Percentiles rank a stretch among this genome's conserved stretches.
phyloP scores from a whole-genome alignment of 2,329 filamentous ascomycete genomes.

The Pyrenophora graminea region DNA sequence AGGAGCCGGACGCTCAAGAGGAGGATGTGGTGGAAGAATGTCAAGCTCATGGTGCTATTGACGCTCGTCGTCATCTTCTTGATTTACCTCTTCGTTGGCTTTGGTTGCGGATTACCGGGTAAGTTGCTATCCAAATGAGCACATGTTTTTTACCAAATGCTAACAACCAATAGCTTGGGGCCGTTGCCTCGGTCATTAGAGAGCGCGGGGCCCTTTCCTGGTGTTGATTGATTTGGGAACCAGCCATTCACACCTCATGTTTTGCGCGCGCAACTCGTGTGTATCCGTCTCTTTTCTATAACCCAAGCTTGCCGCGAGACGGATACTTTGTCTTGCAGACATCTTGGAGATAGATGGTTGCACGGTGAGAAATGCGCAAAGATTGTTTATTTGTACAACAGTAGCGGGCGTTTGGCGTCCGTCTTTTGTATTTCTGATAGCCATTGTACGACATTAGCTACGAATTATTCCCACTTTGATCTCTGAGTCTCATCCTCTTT shows the following conservation, averaged over 20 bases:
- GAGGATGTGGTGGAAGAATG: slow-evolving; percentile 99
- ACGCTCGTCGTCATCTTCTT: slow-evolving; percentile 73
- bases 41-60: slow-evolving; percentile 86
- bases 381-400: slow-evolving; percentile 1
- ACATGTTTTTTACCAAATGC: slow-evolving; percentile 1
- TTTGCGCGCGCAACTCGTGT: too few species aligned
- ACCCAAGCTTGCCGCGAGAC: too few species aligned
- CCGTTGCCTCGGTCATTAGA: slow-evolving; percentile 40
- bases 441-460: slow-evolving; percentile 3
- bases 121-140: slow-evolving; percentile 6
- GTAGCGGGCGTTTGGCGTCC: slow-evolving; percentile 15
- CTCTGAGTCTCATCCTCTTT: background rate
- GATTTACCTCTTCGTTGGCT: slow-evolving; percentile 71
- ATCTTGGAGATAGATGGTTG: too few species aligned
- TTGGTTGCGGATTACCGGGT: slow-evolving; percentile 71
- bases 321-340: too few species aligned
- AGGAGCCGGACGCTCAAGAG: slow-evolving; percentile 83
- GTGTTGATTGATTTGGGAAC: too few species aligned
- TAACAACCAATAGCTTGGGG: slow-evolving; percentile 43
- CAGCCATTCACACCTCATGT: too few species aligned
- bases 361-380: too few species aligned
- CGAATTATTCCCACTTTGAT: background rate
- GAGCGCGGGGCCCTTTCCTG: too few species aligned
- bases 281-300: too few species aligned
- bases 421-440: background rate